Conservation (phyloP, 192 early-diverging fungal genomes). For the Piromyces finnis region DNA sequence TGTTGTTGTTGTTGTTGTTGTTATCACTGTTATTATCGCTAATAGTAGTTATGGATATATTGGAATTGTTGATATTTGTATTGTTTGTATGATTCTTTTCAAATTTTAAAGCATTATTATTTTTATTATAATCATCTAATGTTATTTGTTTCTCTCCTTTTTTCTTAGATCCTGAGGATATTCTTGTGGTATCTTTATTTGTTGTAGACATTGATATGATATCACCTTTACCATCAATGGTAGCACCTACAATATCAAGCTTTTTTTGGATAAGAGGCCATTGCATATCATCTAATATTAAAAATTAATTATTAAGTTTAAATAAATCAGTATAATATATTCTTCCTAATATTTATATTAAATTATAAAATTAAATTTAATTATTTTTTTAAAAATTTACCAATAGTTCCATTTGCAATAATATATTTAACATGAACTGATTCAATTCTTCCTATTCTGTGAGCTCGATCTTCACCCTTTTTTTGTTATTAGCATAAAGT, state of each 20-base stretch:
- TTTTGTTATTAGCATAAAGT: no score
- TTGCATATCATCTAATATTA: constrained; percentile 12
- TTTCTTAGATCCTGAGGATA: background rate
- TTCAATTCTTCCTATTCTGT: constrained; percentile 15
- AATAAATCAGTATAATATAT: background rate
- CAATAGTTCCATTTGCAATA: constrained; percentile 14
- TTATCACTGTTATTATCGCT: no score
- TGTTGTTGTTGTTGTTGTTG: no score
- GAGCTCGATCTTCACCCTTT: background rate
- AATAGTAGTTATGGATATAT: no score
- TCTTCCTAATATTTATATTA: no score
- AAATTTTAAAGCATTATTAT: background rate
- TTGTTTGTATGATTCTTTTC: no score
- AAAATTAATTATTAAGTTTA: background rate
- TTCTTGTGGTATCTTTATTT: background rate
- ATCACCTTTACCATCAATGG: constrained; percentile 5
- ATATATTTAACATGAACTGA: constrained; percentile 26
- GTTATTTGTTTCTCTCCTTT: background rate
- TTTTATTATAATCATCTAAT: background rate
- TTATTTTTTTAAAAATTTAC: constrained; percentile 4
- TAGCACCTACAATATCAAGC: constrained; percentile 12
- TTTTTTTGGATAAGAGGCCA: constrained; percentile 20
- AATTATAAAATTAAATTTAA: no score
- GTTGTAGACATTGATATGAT: background rate
- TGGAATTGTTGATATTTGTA: no score